Base-by-base conservation (phyloP, 1,284 basidiomycete genomes). In the Ustilago tritici region DNA sequence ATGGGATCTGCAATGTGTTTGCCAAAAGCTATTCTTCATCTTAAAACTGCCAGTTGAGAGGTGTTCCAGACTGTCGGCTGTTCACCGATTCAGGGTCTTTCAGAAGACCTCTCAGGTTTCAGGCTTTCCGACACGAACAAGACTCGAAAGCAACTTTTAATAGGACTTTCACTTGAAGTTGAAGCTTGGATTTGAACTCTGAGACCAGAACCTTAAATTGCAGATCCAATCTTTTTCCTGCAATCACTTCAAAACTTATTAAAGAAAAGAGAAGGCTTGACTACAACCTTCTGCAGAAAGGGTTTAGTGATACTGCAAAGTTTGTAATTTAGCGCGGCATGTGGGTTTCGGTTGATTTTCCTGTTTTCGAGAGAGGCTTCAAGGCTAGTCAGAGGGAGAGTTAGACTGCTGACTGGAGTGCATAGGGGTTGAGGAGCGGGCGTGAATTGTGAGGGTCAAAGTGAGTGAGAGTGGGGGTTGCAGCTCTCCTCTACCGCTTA, bases 331-430 rank as follows among this genome's bases (percentile, higher is more conserved):
- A 4, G 2, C 31, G 28, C 49, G 4, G 52, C 52, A 2, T 54
- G 52, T 54, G 52, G 52, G 52, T 54, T 54, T 54, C 14, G 17
- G 49, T 17, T n/a, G 28, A 50, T 31, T 14, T 50, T 17, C 49
- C 14, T 46, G 23, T 46, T 46, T 46, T 46, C 43, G 0, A 46
- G 7, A 19, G 7, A 7, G 11, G n/a, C n/a, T 46, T 8, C n/a
- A 46, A 19, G 23, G 3, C 23, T 28, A 28, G n/a, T 19, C 43
- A 19, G 14, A 8, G 43, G n/a, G 17, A 19, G 43, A 8, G 43
- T 28, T 28, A 3, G 3, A 28, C 23, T 31, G 32, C 32, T 52
- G 5, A 34, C 28, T 28, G 2, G 5, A 14, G 11, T 32, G 49
- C 31, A 52, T 52, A 52, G 49, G 49, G 49, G 49, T 46, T 11